Evolutionary conservation across 2,329 filamentous ascomycete genomes (phyloP), one percentile per base, ranked within the genome.

Genomic region (Neoscytalidium dimidiatum): DNA sequence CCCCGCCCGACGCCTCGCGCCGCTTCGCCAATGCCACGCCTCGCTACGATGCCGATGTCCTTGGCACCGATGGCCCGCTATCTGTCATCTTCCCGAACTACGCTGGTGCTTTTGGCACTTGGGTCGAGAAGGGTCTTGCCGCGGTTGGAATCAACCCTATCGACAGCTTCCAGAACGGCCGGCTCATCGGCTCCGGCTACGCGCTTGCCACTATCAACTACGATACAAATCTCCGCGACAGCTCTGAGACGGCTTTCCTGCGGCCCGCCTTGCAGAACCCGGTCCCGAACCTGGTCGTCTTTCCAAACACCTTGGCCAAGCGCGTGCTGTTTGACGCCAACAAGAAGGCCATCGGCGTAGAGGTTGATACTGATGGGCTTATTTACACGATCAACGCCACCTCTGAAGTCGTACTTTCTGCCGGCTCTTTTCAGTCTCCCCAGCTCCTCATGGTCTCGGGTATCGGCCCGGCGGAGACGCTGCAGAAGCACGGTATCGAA

Each of bases 391-490:
- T 75, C 6, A 66, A 41, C 0, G 77, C 78, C 2, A 74, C 69
- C 9, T 77, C 78, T 44, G 80, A 82, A 67, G 77, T 82, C 21
- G 79, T 83, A 21, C 64, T 82, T 0, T 79, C 79, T 0, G 79
- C 79, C 0, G 80, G 80, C n/a, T 72, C 74, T 2, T 80, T 81
- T 65, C 77, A 79, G 49, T 68, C 72, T 3, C 78, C 78, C n/a
- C 77, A 80, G 51, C 70, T 80, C 0, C 69, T 80, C 13, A 75
- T 78, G 72, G 67, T 79, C 33, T 79, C 75, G 6, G 79, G 78
- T 4, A 73, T 80, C 38, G 79, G 79, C 0, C 73, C 72, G 0
- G 65, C 49, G 9, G 66, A 63, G 1, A 70, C 68, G 7, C 67
- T 77, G 2, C 29, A 71, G 13, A 69, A 69, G 23, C 67, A 68